phyloP scores from a whole-genome alignment of 2,329 filamentous ascomycete species.

The Emericellopsis cladophorae region DNA sequence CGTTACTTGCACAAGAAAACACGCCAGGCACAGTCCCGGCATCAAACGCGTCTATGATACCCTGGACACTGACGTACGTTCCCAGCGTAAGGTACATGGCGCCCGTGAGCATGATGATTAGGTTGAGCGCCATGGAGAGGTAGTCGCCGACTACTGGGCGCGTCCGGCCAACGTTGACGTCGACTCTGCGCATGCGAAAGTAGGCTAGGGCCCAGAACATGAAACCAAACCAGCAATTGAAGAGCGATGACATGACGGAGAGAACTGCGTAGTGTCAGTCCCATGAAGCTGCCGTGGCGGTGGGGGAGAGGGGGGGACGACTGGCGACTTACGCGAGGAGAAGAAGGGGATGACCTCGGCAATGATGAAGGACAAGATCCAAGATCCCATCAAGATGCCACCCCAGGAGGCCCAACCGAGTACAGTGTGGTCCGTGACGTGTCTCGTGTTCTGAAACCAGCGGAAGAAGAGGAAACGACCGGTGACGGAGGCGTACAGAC shows the following conservation, averaged over 20 bases:
- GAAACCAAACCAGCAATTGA: conserved; percentile 89
- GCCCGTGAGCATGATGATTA: conserved; percentile 60
- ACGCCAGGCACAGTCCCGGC: conserved; percentile 52
- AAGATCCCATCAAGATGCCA: conserved; percentile 55
- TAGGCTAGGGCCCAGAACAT: conserved; percentile 88
- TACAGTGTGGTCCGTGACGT: conserved; percentile 70
- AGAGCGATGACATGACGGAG: conserved; percentile 75
- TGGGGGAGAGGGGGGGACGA: not conserved
- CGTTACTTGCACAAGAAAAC: conserved; percentile 64
- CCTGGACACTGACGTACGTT: conserved; percentile 67
- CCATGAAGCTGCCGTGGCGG: no score
- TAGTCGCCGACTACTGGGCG: conserved; percentile 32
- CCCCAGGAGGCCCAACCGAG: conserved; percentile 73
- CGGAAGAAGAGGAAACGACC: conserved; percentile 89
- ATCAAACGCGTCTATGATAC: conserved; percentile 61
- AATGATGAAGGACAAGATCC: conserved; percentile 86
- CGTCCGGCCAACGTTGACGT: conserved; percentile 37
- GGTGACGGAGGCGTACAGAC: conserved; percentile 81
- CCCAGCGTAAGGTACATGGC: conserved; percentile 72
- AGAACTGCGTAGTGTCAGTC: conserved; percentile 27
- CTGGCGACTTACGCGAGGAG: conserved; percentile 44
- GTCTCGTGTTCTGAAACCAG: conserved; percentile 64
- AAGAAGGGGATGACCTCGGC: conserved; percentile 93
- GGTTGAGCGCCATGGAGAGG: conserved; percentile 52
- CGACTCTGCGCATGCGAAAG: conserved; percentile 59